Conservation (phyloP, 148 eudicot species). For the Rhododendron molle region DNA sequence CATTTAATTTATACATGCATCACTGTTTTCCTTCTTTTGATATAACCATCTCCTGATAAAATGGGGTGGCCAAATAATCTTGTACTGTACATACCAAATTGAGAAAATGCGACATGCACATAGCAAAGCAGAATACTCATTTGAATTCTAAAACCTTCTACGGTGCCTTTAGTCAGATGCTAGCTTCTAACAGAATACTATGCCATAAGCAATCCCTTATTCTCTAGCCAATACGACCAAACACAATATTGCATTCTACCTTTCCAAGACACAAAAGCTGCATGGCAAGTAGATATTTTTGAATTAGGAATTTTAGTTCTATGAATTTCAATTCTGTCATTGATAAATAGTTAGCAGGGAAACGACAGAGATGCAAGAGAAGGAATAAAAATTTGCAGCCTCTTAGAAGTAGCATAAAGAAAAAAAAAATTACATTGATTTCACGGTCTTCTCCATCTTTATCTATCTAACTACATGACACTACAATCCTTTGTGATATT, state of each 20-base stretch:
- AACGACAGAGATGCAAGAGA: background rate
- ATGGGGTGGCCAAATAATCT: no score
- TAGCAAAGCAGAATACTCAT: background rate
- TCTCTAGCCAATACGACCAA: background rate
- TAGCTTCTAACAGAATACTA: background rate
- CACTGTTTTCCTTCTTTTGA: background rate
- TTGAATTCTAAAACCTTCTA: background rate
- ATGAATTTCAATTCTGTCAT: background rate
- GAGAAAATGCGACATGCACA: background rate
- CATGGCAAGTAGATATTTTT: background rate
- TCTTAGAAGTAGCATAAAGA: background rate
- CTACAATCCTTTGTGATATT: conserved; percentile 56
- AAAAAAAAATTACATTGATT: conserved; percentile 58
- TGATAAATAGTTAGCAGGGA: background rate
- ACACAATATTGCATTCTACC: background rate
- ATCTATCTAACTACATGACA: conserved; percentile 71
- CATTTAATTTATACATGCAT: background rate
- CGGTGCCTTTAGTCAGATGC: background rate
- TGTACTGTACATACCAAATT: background rate
- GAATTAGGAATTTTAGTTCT: background rate
- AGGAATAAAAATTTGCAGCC: background rate
- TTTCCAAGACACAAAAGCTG: background rate
- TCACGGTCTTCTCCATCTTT: conserved; percentile 95
- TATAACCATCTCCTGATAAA: background rate
- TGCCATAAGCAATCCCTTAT: background rate